phyloP scores from a whole-genome alignment of 495 filamentous ascomycete genomes.

The Trichoderma orchidacearum region DNA sequence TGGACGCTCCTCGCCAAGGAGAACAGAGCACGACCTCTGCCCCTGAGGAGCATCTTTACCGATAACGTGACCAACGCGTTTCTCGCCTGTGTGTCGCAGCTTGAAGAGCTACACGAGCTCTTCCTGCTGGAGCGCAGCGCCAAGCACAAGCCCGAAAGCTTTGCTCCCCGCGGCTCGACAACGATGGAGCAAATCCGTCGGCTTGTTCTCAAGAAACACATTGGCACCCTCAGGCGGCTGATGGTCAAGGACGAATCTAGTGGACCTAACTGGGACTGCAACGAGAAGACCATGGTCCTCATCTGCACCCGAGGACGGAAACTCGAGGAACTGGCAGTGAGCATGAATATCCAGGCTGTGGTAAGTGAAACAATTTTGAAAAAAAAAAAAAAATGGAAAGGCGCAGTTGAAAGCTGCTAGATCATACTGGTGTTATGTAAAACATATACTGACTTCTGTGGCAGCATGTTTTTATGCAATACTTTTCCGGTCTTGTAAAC shows the following conservation, averaged over 20 bases:
- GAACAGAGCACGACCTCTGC: constrained; percentile 32
- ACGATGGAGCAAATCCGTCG: constrained; percentile 39
- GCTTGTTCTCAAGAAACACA: constrained; percentile 34
- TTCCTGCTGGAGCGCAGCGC: constrained; percentile 40
- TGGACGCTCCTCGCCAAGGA: constrained; percentile 39
- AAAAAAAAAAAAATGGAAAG: not conserved
- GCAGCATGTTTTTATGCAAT: constrained; percentile 40
- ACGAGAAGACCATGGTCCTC: constrained; percentile 32
- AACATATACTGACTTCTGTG: no score
- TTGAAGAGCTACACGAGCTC: constrained; percentile 38
- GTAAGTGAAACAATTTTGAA: constrained; percentile 22
- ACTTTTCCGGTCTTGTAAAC: constrained; percentile 24
- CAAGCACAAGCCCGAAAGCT: constrained; percentile 34
- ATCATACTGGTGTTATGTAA: no score
- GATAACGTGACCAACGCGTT: constrained; percentile 44
- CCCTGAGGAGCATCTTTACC: constrained; percentile 41
- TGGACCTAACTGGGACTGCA: constrained; percentile 34
- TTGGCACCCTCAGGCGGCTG: constrained; percentile 21
- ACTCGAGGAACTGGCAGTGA: constrained; percentile 40
- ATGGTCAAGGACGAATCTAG: constrained; percentile 38
- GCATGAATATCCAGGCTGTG: constrained; percentile 31
- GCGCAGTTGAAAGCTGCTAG: no score
- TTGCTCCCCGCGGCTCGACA: constrained; percentile 27
- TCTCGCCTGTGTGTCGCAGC: constrained; percentile 31
- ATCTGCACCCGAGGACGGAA: constrained; percentile 30